phyloP scores from a whole-genome alignment of 192 early-diverging fungal species.

The Entomortierella beljakovae region DNA sequence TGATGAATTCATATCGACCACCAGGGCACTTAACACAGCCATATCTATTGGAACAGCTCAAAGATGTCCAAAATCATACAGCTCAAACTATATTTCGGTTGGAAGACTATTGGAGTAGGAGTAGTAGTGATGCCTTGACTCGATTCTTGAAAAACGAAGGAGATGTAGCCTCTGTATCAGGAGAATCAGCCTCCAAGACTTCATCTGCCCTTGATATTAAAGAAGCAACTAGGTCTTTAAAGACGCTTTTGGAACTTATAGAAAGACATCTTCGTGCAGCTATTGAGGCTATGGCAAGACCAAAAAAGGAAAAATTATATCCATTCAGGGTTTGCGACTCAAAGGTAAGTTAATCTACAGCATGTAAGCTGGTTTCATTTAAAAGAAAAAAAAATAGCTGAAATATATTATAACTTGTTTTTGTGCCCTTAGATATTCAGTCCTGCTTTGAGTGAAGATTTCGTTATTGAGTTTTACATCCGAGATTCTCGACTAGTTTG shows the following conservation, averaged over 20 bases:
- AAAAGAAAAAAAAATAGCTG: not conserved
- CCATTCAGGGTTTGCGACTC: slow-evolving; percentile 50
- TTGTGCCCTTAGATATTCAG: slow-evolving; percentile 36
- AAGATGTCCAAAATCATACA: slow-evolving; percentile 46
- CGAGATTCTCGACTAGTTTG: slow-evolving; percentile 44
- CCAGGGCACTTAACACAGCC: slow-evolving; percentile 50
- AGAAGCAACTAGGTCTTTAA: slow-evolving; percentile 22
- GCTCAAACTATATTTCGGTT: slow-evolving; percentile 20
- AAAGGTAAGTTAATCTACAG: slow-evolving; percentile 20
- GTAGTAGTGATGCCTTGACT: not conserved
- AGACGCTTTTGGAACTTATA: slow-evolving; percentile 30
- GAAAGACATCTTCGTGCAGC: slow-evolving; percentile 35
- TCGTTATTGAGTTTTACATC: slow-evolving; percentile 50
- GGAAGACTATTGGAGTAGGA: slow-evolving; percentile 34
- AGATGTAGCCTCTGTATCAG: not conserved
- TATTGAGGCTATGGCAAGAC: slow-evolving; percentile 47
- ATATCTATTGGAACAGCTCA: slow-evolving; percentile 42
- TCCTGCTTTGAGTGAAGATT: slow-evolving; percentile 48
- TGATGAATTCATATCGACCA: slow-evolving; percentile 23
- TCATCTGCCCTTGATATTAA: slow-evolving; percentile 10
- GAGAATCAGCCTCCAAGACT: not conserved
- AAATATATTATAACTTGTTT: not conserved
- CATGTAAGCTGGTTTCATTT: too few relatives aligned
- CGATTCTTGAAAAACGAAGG: not conserved
- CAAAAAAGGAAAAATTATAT: slow-evolving; percentile 41